phyloP scores from a whole-genome alignment of 1,139 yeast species.

The Candida smagusa region DNA sequence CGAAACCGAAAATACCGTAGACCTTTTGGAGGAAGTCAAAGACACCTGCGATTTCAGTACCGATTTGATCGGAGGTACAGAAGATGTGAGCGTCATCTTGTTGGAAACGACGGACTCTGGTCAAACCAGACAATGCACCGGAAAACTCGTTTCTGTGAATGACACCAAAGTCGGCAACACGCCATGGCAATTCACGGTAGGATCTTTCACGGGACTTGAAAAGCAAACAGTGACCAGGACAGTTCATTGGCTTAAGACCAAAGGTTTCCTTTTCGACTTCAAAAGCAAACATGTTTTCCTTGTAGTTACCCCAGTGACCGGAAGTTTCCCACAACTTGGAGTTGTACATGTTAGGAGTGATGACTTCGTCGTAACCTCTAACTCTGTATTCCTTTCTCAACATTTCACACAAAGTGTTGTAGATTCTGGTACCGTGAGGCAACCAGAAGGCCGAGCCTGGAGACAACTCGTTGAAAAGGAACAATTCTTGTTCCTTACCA shows the following conservation, averaged over 20 bases:
- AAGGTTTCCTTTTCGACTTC: conserved; percentile 88
- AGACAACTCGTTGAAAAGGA: conserved; percentile 91
- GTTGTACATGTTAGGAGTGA: conserved; percentile 97
- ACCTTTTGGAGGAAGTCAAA: conserved; percentile 77
- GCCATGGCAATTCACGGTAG: conserved; percentile 91
- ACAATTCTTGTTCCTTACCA: conserved; percentile 94
- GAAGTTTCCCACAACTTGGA: conserved; percentile 95
- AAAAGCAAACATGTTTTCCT: conserved; percentile 95
- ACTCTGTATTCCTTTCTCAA: conserved; percentile 78
- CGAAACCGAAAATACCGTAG: conserved; percentile 83
- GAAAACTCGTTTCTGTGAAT: conserved; percentile 94
- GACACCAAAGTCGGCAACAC: conserved; percentile 95
- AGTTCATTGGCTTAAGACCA: conserved; percentile 97
- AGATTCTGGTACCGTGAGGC: conserved; percentile 97
- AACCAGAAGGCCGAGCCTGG: conserved; percentile 98
- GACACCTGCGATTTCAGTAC: conserved; percentile 71
- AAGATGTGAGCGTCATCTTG: conserved; percentile 98
- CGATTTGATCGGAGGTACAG: conserved; percentile 88
- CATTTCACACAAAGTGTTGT: conserved; percentile 76
- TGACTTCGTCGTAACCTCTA: conserved; percentile 96
- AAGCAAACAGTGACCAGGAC: conserved; percentile 95
- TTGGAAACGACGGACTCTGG: conserved; percentile 96
- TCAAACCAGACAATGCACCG: conserved; percentile 80
- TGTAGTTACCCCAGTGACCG: conserved; percentile 97
- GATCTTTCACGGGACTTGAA: conserved; percentile 87